These are phyloP conservation scores for Coemansia sp. DNA, from an alignment of 192 early-diverging fungal genomes.

Conservation along the genomic window DNA sequence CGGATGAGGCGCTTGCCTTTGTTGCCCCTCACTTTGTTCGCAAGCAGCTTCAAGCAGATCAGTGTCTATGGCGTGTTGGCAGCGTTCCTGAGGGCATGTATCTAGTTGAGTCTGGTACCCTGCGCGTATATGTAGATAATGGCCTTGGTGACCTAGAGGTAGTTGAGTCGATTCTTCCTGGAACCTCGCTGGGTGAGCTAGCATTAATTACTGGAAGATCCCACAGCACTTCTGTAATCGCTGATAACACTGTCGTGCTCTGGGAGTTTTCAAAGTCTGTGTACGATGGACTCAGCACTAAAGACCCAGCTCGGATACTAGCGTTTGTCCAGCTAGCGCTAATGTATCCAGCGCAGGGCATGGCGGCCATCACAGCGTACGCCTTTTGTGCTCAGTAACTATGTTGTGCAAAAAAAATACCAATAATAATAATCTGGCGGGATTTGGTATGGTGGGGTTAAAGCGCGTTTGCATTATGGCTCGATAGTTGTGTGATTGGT, in stretches of 20 bases:
- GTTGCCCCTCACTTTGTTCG: constrained; percentile 69
- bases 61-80: constrained; percentile 68
- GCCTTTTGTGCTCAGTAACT: constrained; percentile 50
- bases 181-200: constrained; percentile 89
- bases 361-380: constrained; percentile 53
- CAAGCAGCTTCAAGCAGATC: constrained; percentile 54
- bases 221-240: constrained; percentile 62
- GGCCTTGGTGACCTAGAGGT: constrained; percentile 30
- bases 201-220: constrained; percentile 66
- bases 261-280: constrained; percentile 70
- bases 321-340: constrained; percentile 78
- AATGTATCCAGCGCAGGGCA: constrained; percentile 65
- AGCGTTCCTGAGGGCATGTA: constrained; percentile 63
- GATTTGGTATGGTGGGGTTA: too few relatives aligned
- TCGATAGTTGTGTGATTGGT: too few relatives aligned
- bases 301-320: constrained; percentile 70
- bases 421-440: too few relatives aligned
- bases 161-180: constrained; percentile 85
- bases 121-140: constrained; percentile 57
- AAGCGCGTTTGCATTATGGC: too few relatives aligned
- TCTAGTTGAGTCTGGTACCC: constrained; percentile 72
- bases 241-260: constrained; percentile 62
- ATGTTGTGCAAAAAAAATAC: too few relatives aligned
- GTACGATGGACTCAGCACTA: constrained; percentile 67
- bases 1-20: constrained; percentile 58